phyloP scores from a whole-genome alignment of 1,284 basidiomycete genomes.

The Malassezia caprae region DNA sequence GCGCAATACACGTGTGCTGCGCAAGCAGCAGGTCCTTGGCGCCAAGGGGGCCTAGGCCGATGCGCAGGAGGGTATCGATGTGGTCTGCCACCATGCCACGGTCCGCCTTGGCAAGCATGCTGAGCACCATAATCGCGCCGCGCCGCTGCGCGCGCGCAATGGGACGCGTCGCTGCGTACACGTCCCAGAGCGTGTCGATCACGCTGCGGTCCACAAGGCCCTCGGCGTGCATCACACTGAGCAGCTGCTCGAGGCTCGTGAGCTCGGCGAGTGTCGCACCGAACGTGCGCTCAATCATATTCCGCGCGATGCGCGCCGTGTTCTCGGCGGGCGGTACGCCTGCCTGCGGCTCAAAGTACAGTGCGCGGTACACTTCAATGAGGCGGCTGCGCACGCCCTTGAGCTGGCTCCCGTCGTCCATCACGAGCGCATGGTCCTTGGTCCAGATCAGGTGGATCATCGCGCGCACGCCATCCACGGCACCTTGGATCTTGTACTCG shows the following conservation, averaged over 20 bases:
- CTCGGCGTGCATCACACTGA: slow-evolving; percentile 79
- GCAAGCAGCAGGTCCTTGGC: slow-evolving; percentile 68
- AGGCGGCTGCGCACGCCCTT: slow-evolving; percentile 79
- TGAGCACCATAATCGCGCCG: slow-evolving; percentile 85
- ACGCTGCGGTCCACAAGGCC: slow-evolving; percentile 74
- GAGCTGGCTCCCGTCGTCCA: slow-evolving; percentile 67
- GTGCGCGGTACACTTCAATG: slow-evolving; percentile 73
- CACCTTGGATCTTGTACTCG: slow-evolving; percentile 67
- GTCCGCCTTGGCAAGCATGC: slow-evolving; percentile 84
- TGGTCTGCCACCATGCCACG: slow-evolving; percentile 75
- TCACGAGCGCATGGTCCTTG: slow-evolving; percentile 78
- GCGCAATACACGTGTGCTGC: slow-evolving; percentile 81
- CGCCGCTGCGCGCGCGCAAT: slow-evolving; percentile 68
- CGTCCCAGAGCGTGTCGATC: slow-evolving; percentile 83
- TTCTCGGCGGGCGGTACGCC: slow-evolving; percentile 67
- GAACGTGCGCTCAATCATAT: slow-evolving; percentile 62
- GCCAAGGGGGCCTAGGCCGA: slow-evolving; percentile 77
- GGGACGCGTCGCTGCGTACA: slow-evolving; percentile 55
- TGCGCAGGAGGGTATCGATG: slow-evolving; percentile 71
- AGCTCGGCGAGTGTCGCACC: slow-evolving; percentile 80
- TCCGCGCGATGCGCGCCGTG: slow-evolving; percentile 87
- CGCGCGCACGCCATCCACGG: slow-evolving; percentile 64
- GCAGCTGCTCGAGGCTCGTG: slow-evolving; percentile 88
- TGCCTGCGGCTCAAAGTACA: slow-evolving; percentile 64
- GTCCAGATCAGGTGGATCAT: slow-evolving; percentile 98